These are phyloP conservation scores for Fagus sylvatica DNA, from an alignment of 306 rosid genomes.

Conservation along the genomic window DNA sequence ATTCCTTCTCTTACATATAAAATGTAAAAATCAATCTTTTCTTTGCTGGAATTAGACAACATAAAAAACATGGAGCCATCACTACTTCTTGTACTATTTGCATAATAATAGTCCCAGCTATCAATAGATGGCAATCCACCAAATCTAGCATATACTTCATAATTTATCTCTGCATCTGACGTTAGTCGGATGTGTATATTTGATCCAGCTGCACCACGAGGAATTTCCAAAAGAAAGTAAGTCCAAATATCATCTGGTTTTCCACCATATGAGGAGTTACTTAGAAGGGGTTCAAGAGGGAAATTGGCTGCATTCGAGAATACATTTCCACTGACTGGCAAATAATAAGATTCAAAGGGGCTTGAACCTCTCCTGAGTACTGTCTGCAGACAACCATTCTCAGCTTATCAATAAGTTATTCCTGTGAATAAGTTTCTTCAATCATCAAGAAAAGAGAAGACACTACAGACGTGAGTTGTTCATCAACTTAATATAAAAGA, in stretches of 20 bases:
- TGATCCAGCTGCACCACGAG: conserved; percentile 90
- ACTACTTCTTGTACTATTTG: conserved; percentile 75
- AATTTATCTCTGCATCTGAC: conserved; percentile 50
- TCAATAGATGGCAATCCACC: conserved; percentile 87
- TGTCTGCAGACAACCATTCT: conserved; percentile 81
- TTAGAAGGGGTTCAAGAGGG: conserved; percentile 71
- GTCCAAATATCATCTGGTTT: conserved; percentile 62
- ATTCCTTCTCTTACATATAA: conserved; percentile 89
- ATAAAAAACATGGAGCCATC: conserved; percentile 70
- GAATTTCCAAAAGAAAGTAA: conserved; percentile 74
- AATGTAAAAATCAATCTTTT: conserved; percentile 67
- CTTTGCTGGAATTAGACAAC: conserved; percentile 65
- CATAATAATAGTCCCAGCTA: conserved; percentile 80
- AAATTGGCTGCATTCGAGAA: conserved; percentile 55
- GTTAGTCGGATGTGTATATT: conserved; percentile 64
- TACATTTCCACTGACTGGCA: conserved; percentile 62
- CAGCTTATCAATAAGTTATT: conserved; percentile 52
- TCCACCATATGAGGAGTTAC: conserved; percentile 46
- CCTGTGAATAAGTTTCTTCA: conserved; percentile 37
- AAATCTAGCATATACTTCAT: conserved; percentile 80
- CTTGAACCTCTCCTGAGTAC: conserved; percentile 54
- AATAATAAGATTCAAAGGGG: conserved; percentile 80
- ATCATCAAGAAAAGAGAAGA: conserved; percentile 39
- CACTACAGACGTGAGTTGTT: conserved; percentile 19
- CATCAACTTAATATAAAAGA: conserved; percentile 8